These are phyloP conservation scores for Cytospora mali DNA, from an alignment of 2,329 filamentous ascomycete species.

Conservation along the genomic window DNA sequence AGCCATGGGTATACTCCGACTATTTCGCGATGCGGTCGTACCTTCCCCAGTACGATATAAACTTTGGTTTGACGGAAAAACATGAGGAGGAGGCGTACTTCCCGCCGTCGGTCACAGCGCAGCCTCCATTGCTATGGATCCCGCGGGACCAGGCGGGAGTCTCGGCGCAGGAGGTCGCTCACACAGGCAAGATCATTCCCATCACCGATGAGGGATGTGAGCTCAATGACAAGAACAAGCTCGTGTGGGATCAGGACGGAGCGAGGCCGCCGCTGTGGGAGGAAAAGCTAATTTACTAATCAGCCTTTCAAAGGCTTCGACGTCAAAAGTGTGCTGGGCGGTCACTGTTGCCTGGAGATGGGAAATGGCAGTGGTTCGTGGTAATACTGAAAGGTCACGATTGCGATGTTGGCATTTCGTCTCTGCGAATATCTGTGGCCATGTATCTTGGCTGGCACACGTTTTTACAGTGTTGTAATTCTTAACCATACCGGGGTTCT, in stretches of 20 bases:
- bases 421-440: background rate
- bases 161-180: slow-evolving; percentile 73
- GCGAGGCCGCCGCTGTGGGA: slow-evolving; percentile 41
- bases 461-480: slow-evolving; percentile 1
- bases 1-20: slow-evolving; percentile 75
- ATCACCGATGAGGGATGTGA: slow-evolving; percentile 80
- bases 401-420: background rate
- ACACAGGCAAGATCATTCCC: slow-evolving; percentile 70
- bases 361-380: background rate
- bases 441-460: slow-evolving; percentile 2
- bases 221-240: slow-evolving; percentile 67
- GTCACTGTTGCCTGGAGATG: background rate
- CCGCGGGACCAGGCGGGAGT: slow-evolving; percentile 75
- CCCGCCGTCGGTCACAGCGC: slow-evolving; percentile 67
- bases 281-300: slow-evolving; percentile 41
- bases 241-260: slow-evolving; percentile 40
- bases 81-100: slow-evolving; percentile 70
- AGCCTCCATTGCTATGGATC: slow-evolving; percentile 79
- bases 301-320: background rate
- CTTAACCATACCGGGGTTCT: slow-evolving; percentile 14
- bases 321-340: background rate
- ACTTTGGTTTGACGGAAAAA: slow-evolving; percentile 62
- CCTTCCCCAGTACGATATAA: slow-evolving; percentile 59
- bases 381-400: background rate
- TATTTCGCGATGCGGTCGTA: slow-evolving; percentile 71